These are phyloP conservation scores for Suillus tomentosus DNA, from an alignment of 768 basidiomycete species.

Conservation along the genomic window DNA sequence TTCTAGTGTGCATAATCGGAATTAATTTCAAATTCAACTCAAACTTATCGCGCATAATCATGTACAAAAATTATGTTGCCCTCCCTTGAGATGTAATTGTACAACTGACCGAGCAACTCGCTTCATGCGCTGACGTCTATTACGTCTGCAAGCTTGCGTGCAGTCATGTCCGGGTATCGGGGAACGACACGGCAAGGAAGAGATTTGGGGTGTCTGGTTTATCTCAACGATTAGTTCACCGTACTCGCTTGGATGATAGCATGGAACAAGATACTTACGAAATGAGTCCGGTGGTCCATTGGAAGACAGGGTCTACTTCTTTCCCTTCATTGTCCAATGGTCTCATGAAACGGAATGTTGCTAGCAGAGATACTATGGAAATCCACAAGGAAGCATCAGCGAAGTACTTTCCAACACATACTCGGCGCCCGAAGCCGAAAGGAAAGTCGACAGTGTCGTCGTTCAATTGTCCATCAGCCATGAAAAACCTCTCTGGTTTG, in stretches of 20 bases:
- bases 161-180: conserved; percentile 21
- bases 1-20: background rate
- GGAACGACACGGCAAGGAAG: conserved; percentile 31
- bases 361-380: conserved; percentile 31
- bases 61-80: background rate
- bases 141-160: conserved; percentile 20
- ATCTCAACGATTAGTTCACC: conserved; percentile 10
- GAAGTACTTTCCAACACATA: conserved; percentile 33
- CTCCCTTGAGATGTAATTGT: background rate
- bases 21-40: background rate
- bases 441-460: conserved; percentile 23
- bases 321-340: conserved; percentile 27
- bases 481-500: conserved; percentile 31
- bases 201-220: conserved; percentile 29
- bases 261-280: conserved; percentile 25
- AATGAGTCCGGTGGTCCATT: conserved; percentile 30
- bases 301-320: conserved; percentile 27
- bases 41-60: background rate
- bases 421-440: conserved; percentile 34
- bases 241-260: background rate
- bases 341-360: conserved; percentile 33
- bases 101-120: background rate
- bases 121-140: conserved; percentile 18
- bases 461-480: conserved; percentile 27
- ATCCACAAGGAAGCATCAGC: conserved; percentile 36